These are phyloP conservation scores for Polygonum maritimum DNA, from an alignment of 148 eudicot genomes.

Conservation along the genomic window DNA sequence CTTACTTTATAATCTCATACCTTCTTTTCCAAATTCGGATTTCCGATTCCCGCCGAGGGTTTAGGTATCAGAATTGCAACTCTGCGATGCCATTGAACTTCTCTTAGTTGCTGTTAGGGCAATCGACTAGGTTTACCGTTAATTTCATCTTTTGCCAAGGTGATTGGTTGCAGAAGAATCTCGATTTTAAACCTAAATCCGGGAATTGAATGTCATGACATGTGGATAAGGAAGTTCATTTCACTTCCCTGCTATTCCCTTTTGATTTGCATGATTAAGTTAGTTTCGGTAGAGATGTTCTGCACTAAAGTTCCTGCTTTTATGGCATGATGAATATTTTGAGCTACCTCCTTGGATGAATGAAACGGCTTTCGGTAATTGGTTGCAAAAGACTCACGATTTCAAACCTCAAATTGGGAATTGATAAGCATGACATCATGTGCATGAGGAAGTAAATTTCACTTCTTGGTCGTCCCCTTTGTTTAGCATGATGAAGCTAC, in stretches of 20 bases:
- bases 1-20: background rate
- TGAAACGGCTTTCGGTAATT: background rate
- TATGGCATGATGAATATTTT: background rate
- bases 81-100: background rate
- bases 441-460: background rate
- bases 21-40: background rate
- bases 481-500: background rate
- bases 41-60: background rate
- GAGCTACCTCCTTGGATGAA: background rate
- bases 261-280: background rate
- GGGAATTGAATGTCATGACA: background rate
- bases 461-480: background rate
- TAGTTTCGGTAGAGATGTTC: background rate
- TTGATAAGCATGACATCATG: background rate
- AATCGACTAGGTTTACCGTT: background rate
- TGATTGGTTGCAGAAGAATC: background rate
- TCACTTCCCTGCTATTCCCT: background rate
- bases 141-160: background rate
- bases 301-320: background rate
- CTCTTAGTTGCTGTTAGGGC: background rate
- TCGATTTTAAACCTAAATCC: background rate
- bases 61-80: background rate
- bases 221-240: background rate
- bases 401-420: background rate
- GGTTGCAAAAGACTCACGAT: background rate